Base-by-base conservation (phyloP, 805 yeast genomes). In the Candida khao-thaluensis region DNA sequence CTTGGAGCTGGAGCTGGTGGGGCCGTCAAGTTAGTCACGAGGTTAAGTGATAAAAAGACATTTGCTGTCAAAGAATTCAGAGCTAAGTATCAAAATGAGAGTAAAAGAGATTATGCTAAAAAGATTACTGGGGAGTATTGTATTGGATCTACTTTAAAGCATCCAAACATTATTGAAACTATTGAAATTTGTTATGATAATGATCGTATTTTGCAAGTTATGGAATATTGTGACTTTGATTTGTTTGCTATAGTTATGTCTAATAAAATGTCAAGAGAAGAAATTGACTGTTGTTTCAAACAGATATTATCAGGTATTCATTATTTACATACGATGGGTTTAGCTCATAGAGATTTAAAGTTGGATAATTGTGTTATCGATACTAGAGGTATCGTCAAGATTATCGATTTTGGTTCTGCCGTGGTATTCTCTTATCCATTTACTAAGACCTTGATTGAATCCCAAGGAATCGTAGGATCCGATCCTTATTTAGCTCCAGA, bases 141-240 rank as follows among this genome's bases (percentile, higher is more conserved):
- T 62, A 84, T 85, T 42, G 95, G 95, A 11, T 80, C 87, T 16
- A 83, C 91, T 15, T 67, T 85, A 43, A 84, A 81, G 50, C 93
- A 85, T 62, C 88, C 91, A 38, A 85, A 85, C 58, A 76, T 85
- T 46, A 84, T 85, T 50, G 79, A 83, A 54, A 85, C 93, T 2
- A 67, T 85, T 50, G 95, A 85, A 62, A 86, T 64, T 66, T 80
- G 86, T 38, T 78, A 77, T 46, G 83, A 53, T 77, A 88, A 59
- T 51, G 79, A 76, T 49, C 81, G 85, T 73, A 84, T 47, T 82
- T 82, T 66, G 38, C 95, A 91, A 61, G 88, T 93, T 38, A 89
- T 93, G 97, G 99, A 93, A 64, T 91, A 82, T 59, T 86, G 95
- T 52, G 87, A 95, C 6, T 74, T 79, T 29, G 95, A 85, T 64